These are phyloP conservation scores for Dipteronia sinensis DNA, from an alignment of 345 rosid genomes.

Conservation along the genomic window DNA sequence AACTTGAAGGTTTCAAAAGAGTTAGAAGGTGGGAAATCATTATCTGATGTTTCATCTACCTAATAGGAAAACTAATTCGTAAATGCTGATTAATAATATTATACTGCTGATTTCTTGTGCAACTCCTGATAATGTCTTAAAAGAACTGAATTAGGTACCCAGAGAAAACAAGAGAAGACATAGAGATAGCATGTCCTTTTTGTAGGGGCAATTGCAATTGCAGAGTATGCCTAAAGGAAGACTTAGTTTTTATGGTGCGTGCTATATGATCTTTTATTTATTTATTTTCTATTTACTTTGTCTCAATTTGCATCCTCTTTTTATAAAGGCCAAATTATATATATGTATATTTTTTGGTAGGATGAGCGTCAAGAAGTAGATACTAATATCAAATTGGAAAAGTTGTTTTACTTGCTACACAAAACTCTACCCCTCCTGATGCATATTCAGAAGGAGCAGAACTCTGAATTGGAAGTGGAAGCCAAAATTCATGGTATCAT, in stretches of 20 bases:
- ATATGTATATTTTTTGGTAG: slow-evolving; percentile 25
- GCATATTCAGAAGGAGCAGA: slow-evolving; percentile 51
- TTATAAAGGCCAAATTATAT: slow-evolving; percentile 19
- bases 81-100: slow-evolving; percentile 6
- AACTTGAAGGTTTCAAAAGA: not conserved
- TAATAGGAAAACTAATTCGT: not conserved
- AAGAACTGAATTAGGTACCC: slow-evolving; percentile 49
- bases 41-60: not conserved
- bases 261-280: slow-evolving; percentile 8
- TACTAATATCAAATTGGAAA: slow-evolving; percentile 33
- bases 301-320: not conserved
- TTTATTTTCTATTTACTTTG: slow-evolving; percentile 12
- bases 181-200: slow-evolving; percentile 53
- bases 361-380: slow-evolving; percentile 34
- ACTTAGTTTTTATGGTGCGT: slow-evolving; percentile 33
- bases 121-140: slow-evolving; percentile 21
- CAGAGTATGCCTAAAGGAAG: slow-evolving; percentile 51
- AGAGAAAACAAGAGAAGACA: slow-evolving; percentile 39
- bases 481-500: slow-evolving; percentile 38
- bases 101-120: slow-evolving; percentile 7
- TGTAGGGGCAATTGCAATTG: slow-evolving; percentile 58
- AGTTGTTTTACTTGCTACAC: slow-evolving; percentile 43
- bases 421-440: slow-evolving; percentile 48
- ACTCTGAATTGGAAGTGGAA: slow-evolving; percentile 42
- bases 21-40: not conserved